A percentile compares a stretch with the other conserved stretches of the same genome.
Evolutionary conservation across 2,329 filamentous ascomycete species (phyloP).

Genomic region (Beauveria pseudobassiana): DNA sequence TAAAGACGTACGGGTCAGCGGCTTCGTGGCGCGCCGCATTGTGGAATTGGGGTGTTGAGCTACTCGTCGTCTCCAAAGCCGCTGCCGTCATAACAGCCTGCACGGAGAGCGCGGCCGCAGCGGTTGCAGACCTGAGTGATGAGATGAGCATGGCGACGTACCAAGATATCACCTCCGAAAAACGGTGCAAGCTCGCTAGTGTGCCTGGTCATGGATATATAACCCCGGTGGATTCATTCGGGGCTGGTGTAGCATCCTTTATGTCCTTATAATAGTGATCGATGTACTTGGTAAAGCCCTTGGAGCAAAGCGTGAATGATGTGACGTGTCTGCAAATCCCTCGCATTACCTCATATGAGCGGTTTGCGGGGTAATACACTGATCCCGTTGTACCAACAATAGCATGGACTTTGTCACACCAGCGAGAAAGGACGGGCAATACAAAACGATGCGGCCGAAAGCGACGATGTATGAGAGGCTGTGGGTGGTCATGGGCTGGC

Average conservation of each 20-base stretch:
- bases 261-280: too few species aligned
- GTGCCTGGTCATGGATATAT: neutral
- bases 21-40: constrained; percentile 25
- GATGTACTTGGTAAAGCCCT: too few species aligned
- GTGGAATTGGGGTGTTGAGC: constrained; percentile 22
- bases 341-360: neutral
- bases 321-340: neutral
- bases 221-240: neutral
- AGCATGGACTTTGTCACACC: too few species aligned
- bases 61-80: neutral
- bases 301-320: too few species aligned
- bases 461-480: too few species aligned
- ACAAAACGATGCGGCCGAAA: too few species aligned
- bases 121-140: neutral
- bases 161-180: neutral
- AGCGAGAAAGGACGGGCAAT: too few species aligned
- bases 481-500: too few species aligned
- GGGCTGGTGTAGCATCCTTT: too few species aligned
- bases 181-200: too few species aligned
- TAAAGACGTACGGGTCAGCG: constrained; percentile 27
- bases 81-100: neutral
- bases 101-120: neutral
- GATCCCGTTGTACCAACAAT: too few species aligned
- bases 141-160: neutral
- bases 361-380: neutral